phyloP scores from a whole-genome alignment of 1,284 basidiomycete genomes.

The Ceratobasidium sp. region DNA sequence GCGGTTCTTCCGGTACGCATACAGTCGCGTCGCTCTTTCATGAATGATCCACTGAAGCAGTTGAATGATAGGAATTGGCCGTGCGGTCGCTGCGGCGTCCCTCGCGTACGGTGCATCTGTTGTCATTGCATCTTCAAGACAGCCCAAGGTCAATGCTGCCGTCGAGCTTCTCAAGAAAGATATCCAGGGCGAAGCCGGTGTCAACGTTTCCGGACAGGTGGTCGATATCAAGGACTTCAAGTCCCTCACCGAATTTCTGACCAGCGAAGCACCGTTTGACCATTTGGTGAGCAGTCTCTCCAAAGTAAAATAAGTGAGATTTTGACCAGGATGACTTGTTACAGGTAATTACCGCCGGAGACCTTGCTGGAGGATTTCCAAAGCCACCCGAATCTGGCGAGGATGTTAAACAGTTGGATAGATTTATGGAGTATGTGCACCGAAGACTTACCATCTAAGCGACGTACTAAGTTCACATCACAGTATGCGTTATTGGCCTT shows the following conservation, averaged over 20 bases:
- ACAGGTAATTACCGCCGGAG: conserved; percentile 28
- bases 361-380: background rate
- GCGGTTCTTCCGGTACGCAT: conserved; percentile 17
- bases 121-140: too few relatives aligned
- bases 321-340: too few relatives aligned
- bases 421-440: conserved; percentile 3
- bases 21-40: background rate
- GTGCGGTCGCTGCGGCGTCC: too few relatives aligned
- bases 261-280: conserved; percentile 14
- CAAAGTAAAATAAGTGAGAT: too few relatives aligned
- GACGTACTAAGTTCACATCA: too few relatives aligned
- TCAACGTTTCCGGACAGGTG: background rate
- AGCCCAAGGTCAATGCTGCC: conserved; percentile 26
- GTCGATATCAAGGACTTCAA: conserved; percentile 11
- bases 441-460: too few relatives aligned
- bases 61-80: too few relatives aligned
- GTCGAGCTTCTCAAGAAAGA: conserved; percentile 20
- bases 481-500: background rate
- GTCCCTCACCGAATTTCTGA: conserved; percentile 23
- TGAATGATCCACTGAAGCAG: too few relatives aligned
- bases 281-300: conserved; percentile 2
- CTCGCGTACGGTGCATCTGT: too few relatives aligned
- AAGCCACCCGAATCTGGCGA: background rate
- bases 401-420: background rate
- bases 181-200: background rate